Percentiles rank a stretch among this genome's conserved stretches.
Evolutionary conservation across 345 rosid genomes (phyloP).

Genomic region (Angophora floribunda): DNA sequence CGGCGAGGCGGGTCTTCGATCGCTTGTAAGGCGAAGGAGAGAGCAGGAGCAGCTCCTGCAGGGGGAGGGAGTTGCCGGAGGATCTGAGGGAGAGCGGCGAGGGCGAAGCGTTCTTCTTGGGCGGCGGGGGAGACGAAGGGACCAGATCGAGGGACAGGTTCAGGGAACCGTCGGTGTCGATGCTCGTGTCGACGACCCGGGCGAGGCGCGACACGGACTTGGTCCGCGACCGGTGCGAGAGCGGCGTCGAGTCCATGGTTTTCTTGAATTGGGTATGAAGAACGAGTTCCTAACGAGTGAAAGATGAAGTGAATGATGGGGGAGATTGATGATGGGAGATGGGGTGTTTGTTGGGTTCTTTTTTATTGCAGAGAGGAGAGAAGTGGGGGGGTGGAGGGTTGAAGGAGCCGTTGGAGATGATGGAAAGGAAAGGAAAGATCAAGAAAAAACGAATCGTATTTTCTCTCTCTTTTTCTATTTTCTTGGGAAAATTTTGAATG

Average conservation of each 20-base stretch:
- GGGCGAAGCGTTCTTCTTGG: constrained; percentile 32
- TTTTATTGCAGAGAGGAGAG: not conserved
- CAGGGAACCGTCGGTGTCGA: constrained; percentile 15
- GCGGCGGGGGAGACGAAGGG: constrained; percentile 12
- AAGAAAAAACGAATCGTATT: not conserved
- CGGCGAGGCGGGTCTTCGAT: constrained; percentile 57
- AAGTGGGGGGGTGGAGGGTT: not conserved
- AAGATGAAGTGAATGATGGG: not conserved
- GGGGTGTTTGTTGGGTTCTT: not conserved
- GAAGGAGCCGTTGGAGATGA: constrained; percentile 35
- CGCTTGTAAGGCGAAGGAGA: constrained; percentile 40
- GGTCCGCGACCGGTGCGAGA: constrained; percentile 31
- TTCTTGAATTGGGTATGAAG: not conserved
- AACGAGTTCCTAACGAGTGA: not conserved
- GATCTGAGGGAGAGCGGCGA: constrained; percentile 31
- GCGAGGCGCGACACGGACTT: constrained; percentile 70
- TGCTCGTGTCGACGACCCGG: constrained; percentile 12
- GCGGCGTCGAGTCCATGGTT: constrained; percentile 51
- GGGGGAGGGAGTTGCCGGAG: not conserved
- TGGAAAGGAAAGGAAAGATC: not conserved
- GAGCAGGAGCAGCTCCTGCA: constrained; percentile 9
- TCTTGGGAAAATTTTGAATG: not conserved
- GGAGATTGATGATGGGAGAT: not conserved
- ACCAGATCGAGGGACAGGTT: constrained; percentile 37
- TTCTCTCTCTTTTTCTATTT: not conserved